phyloP scores from a whole-genome alignment of 305 asterid genomes.

The Fraxinus floribunda region DNA sequence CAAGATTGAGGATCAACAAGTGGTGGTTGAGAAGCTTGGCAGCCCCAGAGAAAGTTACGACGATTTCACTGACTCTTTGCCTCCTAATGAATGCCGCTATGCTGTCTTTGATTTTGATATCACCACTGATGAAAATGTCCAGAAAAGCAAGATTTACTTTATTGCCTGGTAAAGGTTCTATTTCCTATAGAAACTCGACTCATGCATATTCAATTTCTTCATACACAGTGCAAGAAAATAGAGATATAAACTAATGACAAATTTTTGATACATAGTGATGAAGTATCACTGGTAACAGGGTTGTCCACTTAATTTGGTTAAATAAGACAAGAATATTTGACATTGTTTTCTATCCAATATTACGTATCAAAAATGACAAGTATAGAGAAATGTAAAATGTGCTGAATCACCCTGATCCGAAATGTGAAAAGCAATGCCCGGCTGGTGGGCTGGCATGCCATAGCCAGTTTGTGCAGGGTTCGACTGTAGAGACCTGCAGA shows the following conservation, averaged over 20 bases:
- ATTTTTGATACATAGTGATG: neutral
- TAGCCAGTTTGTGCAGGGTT: neutral
- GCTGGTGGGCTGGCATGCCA: neutral
- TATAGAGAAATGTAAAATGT: neutral
- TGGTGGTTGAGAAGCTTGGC: slow-evolving; percentile 39
- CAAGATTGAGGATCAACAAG: slow-evolving; percentile 37
- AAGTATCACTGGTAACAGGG: neutral
- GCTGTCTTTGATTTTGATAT: slow-evolving; percentile 44
- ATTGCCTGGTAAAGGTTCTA: slow-evolving; percentile 29
- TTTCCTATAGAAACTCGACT: neutral
- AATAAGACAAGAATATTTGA: neutral
- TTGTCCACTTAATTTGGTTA: neutral
- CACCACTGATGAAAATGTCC: slow-evolving; percentile 37
- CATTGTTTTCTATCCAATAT: neutral
- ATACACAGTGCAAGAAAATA: neutral
- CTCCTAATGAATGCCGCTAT: slow-evolving; percentile 36
- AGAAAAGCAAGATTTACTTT: slow-evolving; percentile 43
- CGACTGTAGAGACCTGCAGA: neutral
- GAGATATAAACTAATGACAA: neutral
- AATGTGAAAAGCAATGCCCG: neutral
- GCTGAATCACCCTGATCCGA: neutral
- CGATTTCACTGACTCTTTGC: slow-evolving; percentile 31
- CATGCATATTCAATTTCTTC: neutral
- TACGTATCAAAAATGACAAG: neutral
- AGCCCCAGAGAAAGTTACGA: slow-evolving; percentile 33